Percentiles rank a stretch among this genome's conserved stretches.
Conservation (phyloP, 75 land plant genomes). For the Pinus tabuliformis region DNA sequence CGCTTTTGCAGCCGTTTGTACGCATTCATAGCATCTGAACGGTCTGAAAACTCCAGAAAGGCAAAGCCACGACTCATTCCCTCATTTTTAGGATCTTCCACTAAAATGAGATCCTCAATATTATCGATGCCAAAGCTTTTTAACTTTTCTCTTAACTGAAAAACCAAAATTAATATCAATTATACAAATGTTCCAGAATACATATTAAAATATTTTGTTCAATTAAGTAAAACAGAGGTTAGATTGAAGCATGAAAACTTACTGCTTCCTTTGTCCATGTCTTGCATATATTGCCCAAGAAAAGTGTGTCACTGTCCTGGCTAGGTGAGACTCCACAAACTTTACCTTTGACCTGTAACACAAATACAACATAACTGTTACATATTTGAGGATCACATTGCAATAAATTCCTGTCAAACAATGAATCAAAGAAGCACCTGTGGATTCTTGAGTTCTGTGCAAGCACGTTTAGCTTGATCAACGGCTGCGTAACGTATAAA, state of each 20-base stretch:
- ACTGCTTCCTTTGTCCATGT: slow-evolving; percentile 52
- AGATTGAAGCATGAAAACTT: not conserved
- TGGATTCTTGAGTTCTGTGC: slow-evolving; percentile 31
- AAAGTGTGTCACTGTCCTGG: slow-evolving; percentile 61
- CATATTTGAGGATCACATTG: too few relatives aligned
- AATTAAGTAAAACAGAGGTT: too few relatives aligned
- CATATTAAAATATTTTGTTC: too few relatives aligned
- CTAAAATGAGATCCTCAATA: slow-evolving; percentile 44
- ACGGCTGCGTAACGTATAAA: slow-evolving; percentile 45
- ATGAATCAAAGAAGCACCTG: not conserved
- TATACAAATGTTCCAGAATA: too few relatives aligned
- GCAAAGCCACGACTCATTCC: slow-evolving; percentile 58
- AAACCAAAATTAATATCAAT: not conserved
- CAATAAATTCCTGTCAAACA: not conserved
- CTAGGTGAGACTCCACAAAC: slow-evolving; percentile 51
- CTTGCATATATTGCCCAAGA: slow-evolving; percentile 55
- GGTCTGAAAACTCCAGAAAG: slow-evolving; percentile 46
- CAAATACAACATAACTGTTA: not conserved
- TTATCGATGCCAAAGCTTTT: slow-evolving; percentile 34
- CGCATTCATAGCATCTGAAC: slow-evolving; percentile 45
- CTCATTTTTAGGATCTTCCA: slow-evolving; percentile 39
- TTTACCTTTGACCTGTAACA: slow-evolving; percentile 43
- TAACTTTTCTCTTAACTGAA: slow-evolving; percentile 34
- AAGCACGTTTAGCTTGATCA: slow-evolving; percentile 49
- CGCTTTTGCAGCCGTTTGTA: slow-evolving; percentile 35